Evolutionary conservation across 2,329 filamentous ascomycete species (phyloP).

Genomic region (Parastagonospora avenae): DNA sequence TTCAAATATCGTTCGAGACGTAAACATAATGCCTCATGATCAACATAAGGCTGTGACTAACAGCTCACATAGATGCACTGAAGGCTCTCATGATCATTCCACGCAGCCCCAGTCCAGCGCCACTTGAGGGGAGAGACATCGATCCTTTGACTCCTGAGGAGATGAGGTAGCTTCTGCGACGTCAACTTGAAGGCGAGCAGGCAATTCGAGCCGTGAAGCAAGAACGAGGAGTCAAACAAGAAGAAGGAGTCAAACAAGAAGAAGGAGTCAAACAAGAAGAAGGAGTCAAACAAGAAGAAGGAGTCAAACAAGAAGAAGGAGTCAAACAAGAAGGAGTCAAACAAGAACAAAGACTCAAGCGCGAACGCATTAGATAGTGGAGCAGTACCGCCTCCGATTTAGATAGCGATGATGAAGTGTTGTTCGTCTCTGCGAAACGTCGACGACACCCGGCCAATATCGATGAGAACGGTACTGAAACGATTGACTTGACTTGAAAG

Average conservation of each 20-base stretch:
- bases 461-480: slow-evolving; percentile 19
- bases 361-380: slow-evolving; percentile 2
- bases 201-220: slow-evolving; percentile 6
- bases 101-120: slow-evolving; percentile 30
- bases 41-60: neutral
- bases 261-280: slow-evolving; percentile 12
- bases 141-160: slow-evolving; percentile 17
- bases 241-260: slow-evolving; percentile 12
- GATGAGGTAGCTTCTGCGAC: slow-evolving; percentile 21
- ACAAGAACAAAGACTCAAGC: too few relatives aligned
- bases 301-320: slow-evolving; percentile 11
- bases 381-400: neutral
- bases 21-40: neutral
- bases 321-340: slow-evolving; percentile 17
- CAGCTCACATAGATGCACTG: slow-evolving; percentile 20
- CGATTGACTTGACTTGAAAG: slow-evolving; percentile 24
- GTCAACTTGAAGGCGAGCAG: slow-evolving; percentile 10
- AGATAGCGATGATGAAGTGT: slow-evolving; percentile 9
- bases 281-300: slow-evolving; percentile 9
- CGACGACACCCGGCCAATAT: neutral
- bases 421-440: slow-evolving; percentile 17
- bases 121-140: slow-evolving; percentile 18
- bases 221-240: slow-evolving; percentile 14
- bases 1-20: slow-evolving; percentile 31
- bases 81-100: slow-evolving; percentile 41